Conservation (phyloP, 495 filamentous ascomycete genomes). For the Arthonia radiata region DNA sequence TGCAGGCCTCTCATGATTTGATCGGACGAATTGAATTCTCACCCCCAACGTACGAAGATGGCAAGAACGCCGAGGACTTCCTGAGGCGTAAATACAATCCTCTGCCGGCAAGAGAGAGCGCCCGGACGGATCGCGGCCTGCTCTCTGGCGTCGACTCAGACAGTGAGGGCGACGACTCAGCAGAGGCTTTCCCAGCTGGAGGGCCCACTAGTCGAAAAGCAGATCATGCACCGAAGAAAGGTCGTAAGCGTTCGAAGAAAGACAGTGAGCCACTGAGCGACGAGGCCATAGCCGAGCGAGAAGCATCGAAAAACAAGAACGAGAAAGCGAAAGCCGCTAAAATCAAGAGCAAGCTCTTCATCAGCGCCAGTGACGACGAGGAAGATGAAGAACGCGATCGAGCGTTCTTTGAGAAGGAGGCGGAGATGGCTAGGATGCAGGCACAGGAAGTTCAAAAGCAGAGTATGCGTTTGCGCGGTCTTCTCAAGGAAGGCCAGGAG, state of each 20-base stretch:
- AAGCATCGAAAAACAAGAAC: conserved; percentile 18
- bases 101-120: conserved; percentile 17
- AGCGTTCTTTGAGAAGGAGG: conserved; percentile 50
- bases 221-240: conserved; percentile 23
- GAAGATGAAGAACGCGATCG: conserved; percentile 36
- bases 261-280: conserved; percentile 21
- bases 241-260: conserved; percentile 17
- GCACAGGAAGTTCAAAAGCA: conserved; percentile 21
- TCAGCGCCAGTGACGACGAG: conserved; percentile 55
- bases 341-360: conserved; percentile 65
- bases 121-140: conserved; percentile 23
- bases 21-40: conserved; percentile 50
- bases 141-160: conserved; percentile 27
- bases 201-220: conserved; percentile 29
- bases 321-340: conserved; percentile 37
- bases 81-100: conserved; percentile 41
- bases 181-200: conserved; percentile 39
- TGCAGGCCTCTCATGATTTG: conserved; percentile 33
- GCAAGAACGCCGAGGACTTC: conserved; percentile 44
- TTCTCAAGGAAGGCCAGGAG: too few species aligned
- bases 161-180: conserved; percentile 12
- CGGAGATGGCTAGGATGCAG: conserved; percentile 26
- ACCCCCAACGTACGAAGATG: conserved; percentile 47
- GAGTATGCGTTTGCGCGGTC: too few species aligned
- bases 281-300: conserved; percentile 15